Percentiles rank a stretch among this genome's conserved stretches.
phyloP scores from a whole-genome alignment of 805 yeast species.

The Metschnikowia peoriensis region DNA sequence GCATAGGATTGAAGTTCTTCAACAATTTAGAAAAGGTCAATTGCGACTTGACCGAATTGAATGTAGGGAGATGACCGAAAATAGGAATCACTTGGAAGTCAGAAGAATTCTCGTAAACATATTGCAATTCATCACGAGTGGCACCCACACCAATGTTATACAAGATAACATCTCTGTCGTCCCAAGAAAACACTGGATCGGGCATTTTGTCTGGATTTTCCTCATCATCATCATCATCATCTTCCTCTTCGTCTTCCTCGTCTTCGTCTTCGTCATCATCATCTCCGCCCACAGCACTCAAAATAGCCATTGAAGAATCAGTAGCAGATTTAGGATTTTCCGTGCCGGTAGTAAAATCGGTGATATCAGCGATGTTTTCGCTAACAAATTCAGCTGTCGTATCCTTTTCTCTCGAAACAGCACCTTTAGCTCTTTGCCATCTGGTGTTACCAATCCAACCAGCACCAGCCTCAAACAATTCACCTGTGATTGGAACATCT shows the following conservation, averaged over 20 bases:
- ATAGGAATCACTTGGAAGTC: conserved; percentile 87
- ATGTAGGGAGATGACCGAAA: conserved; percentile 85
- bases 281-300: conserved; percentile 55
- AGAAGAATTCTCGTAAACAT: conserved; percentile 70
- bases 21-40: conserved; percentile 59
- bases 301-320: conserved; percentile 78
- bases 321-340: conserved; percentile 59
- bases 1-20: conserved; percentile 83
- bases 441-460: conserved; percentile 96
- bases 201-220: conserved; percentile 34
- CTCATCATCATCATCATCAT: conserved; percentile 38
- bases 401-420: conserved; percentile 53
- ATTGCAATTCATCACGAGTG: conserved; percentile 67
- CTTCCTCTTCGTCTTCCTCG: conserved; percentile 34
- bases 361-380: conserved; percentile 63
- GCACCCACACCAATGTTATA: conserved; percentile 93
- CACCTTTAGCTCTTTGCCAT: conserved; percentile 93
- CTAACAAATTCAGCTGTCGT: conserved; percentile 68
- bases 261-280: conserved; percentile 37
- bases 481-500: conserved; percentile 69
- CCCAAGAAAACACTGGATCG: conserved; percentile 53
- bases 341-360: conserved; percentile 58
- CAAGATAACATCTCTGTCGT: conserved; percentile 69
- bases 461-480: conserved; percentile 88
- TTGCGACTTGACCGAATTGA: conserved; percentile 59